A percentile compares a stretch with the other conserved stretches of the same genome.
Conservation (phyloP, 108 stramenopile species). For the Tribonema minus region DNA sequence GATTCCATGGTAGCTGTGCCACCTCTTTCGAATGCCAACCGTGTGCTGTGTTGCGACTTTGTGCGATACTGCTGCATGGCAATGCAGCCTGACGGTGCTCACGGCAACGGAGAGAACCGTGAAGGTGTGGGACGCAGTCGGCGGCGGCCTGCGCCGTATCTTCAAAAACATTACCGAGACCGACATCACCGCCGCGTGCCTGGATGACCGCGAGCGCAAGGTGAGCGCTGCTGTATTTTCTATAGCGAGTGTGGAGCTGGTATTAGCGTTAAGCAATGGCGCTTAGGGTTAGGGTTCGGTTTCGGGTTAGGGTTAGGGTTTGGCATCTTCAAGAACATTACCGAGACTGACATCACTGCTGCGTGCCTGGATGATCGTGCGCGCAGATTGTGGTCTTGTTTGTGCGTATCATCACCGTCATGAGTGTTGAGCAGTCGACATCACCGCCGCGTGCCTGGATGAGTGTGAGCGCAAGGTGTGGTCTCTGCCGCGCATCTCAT, state of each 20-base stretch:
- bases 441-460: constrained; percentile 52
- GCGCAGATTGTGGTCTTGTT: neutral
- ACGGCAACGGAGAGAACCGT: constrained; percentile 31
- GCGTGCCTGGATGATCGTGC: constrained; percentile 55
- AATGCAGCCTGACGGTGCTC: constrained; percentile 45
- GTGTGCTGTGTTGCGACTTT: too few species aligned
- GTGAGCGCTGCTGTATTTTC: neutral
- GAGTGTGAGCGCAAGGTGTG: too few species aligned
- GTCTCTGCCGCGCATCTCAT: neutral
- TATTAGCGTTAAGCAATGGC: neutral
- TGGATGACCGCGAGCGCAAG: constrained; percentile 55
- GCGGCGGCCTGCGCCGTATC: constrained; percentile 40
- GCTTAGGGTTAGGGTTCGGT: neutral
- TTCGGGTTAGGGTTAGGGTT: neutral
- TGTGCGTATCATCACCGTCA: neutral
- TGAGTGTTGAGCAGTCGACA: constrained; percentile 32
- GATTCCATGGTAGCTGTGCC: too few species aligned
- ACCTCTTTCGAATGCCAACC: too few species aligned
- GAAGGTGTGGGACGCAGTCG: constrained; percentile 54
- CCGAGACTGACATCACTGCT: constrained; percentile 41
- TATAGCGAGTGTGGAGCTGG: neutral
- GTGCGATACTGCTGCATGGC: too few species aligned
- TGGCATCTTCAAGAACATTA: constrained; percentile 14
- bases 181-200: constrained; percentile 52
- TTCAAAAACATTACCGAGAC: constrained; percentile 25